These are phyloP conservation scores for Cucumis melo DNA, from an alignment of 306 rosid species.

Conservation along the genomic window DNA sequence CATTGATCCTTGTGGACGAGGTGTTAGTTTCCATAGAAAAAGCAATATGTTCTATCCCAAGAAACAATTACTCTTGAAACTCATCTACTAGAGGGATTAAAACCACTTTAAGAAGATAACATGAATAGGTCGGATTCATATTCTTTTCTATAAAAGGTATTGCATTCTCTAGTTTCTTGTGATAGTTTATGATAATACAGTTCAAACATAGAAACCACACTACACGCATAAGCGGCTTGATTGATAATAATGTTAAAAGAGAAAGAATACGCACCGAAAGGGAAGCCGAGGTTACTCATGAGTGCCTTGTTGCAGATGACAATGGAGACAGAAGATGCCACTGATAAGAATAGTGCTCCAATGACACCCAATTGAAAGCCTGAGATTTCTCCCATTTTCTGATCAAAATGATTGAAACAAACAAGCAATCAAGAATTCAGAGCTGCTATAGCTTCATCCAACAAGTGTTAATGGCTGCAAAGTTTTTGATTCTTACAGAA, in stretches of 20 bases:
- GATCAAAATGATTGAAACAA: not conserved
- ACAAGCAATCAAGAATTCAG: not conserved
- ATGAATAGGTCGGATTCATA: too few relatives aligned
- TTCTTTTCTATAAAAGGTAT: too few relatives aligned
- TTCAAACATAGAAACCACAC: not conserved
- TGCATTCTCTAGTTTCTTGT: too few relatives aligned
- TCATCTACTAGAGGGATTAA: too few relatives aligned
- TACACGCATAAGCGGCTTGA: not conserved
- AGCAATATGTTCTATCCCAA: too few relatives aligned
- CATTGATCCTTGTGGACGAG: too few relatives aligned
- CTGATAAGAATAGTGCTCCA: slow-evolving; percentile 88
- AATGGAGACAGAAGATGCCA: slow-evolving; percentile 95
- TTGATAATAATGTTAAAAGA: not conserved
- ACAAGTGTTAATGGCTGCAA: not conserved
- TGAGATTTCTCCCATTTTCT: slow-evolving; percentile 86
- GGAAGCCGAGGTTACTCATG: slow-evolving; percentile 99
- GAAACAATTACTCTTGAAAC: too few relatives aligned
- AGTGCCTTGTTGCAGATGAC: slow-evolving; percentile 98
- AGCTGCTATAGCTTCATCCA: not conserved
- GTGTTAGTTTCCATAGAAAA: too few relatives aligned
- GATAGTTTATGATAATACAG: too few relatives aligned
- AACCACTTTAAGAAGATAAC: too few relatives aligned
- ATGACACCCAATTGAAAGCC: slow-evolving; percentile 70
- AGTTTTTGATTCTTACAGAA: not conserved
- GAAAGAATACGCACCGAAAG: slow-evolving; percentile 35